phyloP scores from a whole-genome alignment of 768 basidiomycete genomes.

The Phlegmacium glaucopus region DNA sequence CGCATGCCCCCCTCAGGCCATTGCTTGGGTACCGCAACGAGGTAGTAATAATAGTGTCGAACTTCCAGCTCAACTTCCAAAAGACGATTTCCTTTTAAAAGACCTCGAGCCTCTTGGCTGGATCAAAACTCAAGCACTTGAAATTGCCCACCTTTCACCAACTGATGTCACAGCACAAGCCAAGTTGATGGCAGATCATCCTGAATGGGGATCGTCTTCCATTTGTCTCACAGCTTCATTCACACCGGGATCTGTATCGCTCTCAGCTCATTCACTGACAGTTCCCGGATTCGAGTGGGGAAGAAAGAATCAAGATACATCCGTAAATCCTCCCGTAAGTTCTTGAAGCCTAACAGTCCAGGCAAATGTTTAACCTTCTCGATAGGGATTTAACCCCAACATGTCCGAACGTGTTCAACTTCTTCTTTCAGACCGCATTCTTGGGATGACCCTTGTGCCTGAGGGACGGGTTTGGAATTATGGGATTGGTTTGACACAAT shows the following conservation, averaged over 20 bases:
- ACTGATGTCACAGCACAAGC: constrained; percentile 93
- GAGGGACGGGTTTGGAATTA: constrained; percentile 98
- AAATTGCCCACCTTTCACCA: constrained; percentile 89
- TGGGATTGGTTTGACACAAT: constrained; percentile 87
- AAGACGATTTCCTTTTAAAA: constrained; percentile 92
- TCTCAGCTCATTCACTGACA: constrained; percentile 88
- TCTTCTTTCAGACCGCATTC: constrained; percentile 89
- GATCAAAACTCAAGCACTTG: constrained; percentile 95
- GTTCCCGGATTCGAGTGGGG: constrained; percentile 98
- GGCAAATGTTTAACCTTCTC: constrained; percentile 7
- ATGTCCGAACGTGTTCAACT: constrained; percentile 97
- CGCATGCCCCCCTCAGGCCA: constrained; percentile 42
- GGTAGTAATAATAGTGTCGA: constrained; percentile 95
- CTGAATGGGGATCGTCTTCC: constrained; percentile 91
- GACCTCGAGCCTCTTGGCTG: constrained; percentile 94
- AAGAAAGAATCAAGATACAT: constrained; percentile 85
- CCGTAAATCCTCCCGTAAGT: constrained; percentile 70
- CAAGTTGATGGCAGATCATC: constrained; percentile 94
- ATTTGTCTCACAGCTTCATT: constrained; percentile 95
- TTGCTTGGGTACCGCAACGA: constrained; percentile 97
- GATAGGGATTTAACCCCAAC: constrained; percentile 91
- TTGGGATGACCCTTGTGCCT: constrained; percentile 93
- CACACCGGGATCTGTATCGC: constrained; percentile 95
- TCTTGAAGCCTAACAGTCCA: background rate
- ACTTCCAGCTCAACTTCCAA: constrained; percentile 83